Conservation (phyloP, 2,329 filamentous ascomycete species). For the Fusarium veterinarium region DNA sequence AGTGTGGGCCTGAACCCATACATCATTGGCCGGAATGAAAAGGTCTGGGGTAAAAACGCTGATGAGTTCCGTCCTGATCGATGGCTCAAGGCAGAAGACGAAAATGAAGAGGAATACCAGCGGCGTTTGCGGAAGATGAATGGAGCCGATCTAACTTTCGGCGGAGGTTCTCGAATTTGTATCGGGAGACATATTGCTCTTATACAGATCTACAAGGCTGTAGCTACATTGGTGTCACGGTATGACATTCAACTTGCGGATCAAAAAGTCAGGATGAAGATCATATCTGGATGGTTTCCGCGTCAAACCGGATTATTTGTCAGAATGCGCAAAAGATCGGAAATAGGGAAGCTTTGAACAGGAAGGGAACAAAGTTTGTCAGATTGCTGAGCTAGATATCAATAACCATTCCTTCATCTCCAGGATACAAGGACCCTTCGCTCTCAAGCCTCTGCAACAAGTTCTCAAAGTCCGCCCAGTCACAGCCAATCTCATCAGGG, state of each 20-base stretch:
- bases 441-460: slow-evolving; percentile 5
- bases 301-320: slow-evolving; percentile 6
- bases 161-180: slow-evolving; percentile 50
- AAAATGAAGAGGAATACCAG: slow-evolving; percentile 42
- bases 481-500: slow-evolving; percentile 7
- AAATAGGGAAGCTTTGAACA: rapidly evolving
- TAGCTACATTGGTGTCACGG: slow-evolving; percentile 58
- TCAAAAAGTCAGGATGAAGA: slow-evolving; percentile 4
- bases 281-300: slow-evolving; percentile 21
- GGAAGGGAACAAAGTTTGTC: rapidly evolving
- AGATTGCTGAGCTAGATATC: neutral
- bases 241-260: slow-evolving; percentile 54
- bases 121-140: slow-evolving; percentile 51
- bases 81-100: slow-evolving; percentile 52
- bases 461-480: slow-evolving; percentile 16
- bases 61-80: slow-evolving; percentile 62
- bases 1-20: slow-evolving; percentile 57
- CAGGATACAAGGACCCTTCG: neutral
- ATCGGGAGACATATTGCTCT: slow-evolving; percentile 49
- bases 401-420: neutral
- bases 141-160: slow-evolving; percentile 50
- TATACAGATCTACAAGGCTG: slow-evolving; percentile 50
- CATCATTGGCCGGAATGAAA: slow-evolving; percentile 53
- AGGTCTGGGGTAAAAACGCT: slow-evolving; percentile 58
- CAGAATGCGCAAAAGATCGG: neutral